Percentiles rank a stretch among this genome's conserved stretches.
phyloP scores from a whole-genome alignment of 495 filamentous ascomycete species.

The Daldinia concentrica region DNA sequence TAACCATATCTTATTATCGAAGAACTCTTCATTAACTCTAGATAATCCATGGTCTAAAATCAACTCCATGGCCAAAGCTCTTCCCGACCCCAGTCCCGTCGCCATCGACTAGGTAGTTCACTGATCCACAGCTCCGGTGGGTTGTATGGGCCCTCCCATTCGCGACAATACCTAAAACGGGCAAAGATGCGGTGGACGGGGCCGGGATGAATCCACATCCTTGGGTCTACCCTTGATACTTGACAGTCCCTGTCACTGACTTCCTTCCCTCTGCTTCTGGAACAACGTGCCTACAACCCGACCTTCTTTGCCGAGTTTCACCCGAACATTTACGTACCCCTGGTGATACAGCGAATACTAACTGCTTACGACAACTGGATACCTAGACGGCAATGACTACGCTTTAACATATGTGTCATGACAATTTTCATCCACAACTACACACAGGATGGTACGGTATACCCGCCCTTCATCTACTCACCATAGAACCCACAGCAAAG shows the following conservation, averaged over 20 bases:
- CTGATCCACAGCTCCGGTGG: constrained; percentile 25
- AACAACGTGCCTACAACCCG: constrained; percentile 39
- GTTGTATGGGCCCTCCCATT: constrained; percentile 30
- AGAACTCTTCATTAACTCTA: constrained; percentile 23
- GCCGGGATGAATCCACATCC: constrained; percentile 30
- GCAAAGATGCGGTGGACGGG: constrained; percentile 27
- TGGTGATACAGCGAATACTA: constrained; percentile 9
- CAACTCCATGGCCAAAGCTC: constrained; percentile 11
- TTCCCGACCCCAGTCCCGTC: constrained; percentile 25
- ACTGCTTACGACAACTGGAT: constrained; percentile 4
- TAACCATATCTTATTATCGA: constrained; percentile 15
- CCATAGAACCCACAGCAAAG: not conserved
- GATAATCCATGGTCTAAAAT: constrained; percentile 19
- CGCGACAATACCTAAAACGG: constrained; percentile 31
- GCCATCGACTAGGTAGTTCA: constrained; percentile 5
- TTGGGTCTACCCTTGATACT: constrained; percentile 25
- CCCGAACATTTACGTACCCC: constrained; percentile 8
- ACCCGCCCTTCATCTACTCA: constrained; percentile 9
- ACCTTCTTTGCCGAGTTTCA: constrained; percentile 21
- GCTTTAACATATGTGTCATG: constrained; percentile 16
- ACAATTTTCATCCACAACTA: constrained; percentile 7
- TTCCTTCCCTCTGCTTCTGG: constrained; percentile 40
- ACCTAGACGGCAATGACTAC: not conserved
- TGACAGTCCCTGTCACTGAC: constrained; percentile 15
- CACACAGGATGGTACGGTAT: not conserved